Conservation (phyloP, 768 basidiomycete genomes). For the Collybiopsis luxurians region DNA sequence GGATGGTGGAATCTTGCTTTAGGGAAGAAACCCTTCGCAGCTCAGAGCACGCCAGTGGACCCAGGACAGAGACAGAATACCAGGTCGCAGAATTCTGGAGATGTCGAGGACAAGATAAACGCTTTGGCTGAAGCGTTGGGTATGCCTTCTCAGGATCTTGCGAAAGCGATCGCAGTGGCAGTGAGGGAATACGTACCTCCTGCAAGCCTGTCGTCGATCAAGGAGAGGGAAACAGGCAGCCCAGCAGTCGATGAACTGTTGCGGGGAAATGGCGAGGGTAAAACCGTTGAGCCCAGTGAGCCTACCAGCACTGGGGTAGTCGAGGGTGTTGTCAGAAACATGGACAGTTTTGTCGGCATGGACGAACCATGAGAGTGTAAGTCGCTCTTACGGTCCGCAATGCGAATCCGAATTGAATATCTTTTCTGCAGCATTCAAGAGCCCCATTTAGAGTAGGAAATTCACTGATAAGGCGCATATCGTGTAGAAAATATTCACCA, state of each 20-base stretch:
- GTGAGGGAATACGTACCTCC: slow-evolving; percentile 59
- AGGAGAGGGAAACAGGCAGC: slow-evolving; percentile 42
- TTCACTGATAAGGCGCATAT: too few species aligned
- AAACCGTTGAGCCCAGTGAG: slow-evolving; percentile 15
- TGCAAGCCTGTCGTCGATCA: slow-evolving; percentile 55
- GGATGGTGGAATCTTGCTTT: slow-evolving; percentile 61
- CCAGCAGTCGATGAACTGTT: slow-evolving; percentile 39
- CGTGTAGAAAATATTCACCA: too few species aligned
- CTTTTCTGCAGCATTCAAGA: too few species aligned
- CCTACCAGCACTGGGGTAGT: slow-evolving; percentile 21
- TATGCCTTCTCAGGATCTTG: slow-evolving; percentile 57
- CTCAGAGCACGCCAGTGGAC: slow-evolving; percentile 10
- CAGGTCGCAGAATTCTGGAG: slow-evolving; percentile 15
- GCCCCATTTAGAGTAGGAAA: too few species aligned
- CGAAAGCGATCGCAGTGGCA: slow-evolving; percentile 60
- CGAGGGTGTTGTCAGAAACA: slow-evolving; percentile 27
- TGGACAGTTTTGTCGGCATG: slow-evolving; percentile 44
- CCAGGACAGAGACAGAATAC: slow-evolving; percentile 1
- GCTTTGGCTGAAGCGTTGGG: slow-evolving; percentile 62
- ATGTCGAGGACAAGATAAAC: slow-evolving; percentile 55
- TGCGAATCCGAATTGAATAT: too few species aligned
- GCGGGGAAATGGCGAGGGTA: slow-evolving; percentile 13
- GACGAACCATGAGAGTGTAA: slow-evolving; percentile 35
- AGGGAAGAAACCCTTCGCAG: slow-evolving; percentile 30
- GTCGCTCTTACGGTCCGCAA: too few species aligned